Evolutionary conservation across 164 flowering plant genomes (phyloP).

Genomic region (Sedum album): DNA sequence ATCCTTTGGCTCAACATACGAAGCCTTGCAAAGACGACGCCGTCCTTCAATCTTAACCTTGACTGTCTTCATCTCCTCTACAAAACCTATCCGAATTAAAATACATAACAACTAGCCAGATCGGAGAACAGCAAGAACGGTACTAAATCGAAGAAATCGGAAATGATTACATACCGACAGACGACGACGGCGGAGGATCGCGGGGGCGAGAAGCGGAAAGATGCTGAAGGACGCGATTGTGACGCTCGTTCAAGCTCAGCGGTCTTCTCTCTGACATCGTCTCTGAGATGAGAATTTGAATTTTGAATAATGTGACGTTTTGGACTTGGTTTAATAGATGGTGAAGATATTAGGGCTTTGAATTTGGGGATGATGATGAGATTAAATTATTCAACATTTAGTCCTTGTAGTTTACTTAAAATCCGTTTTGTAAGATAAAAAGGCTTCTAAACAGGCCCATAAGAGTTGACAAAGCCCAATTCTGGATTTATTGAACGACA

Average conservation of each 20-base stretch:
- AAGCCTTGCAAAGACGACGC: slow-evolving; percentile 8
- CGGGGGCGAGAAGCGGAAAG: slow-evolving; percentile 10
- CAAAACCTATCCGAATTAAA: background rate
- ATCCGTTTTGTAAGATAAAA: too few relatives aligned
- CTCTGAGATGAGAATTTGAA: background rate
- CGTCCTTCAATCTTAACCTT: slow-evolving; percentile 8
- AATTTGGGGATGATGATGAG: background rate
- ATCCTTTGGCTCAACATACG: background rate
- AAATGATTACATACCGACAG: background rate
- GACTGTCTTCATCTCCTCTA: slow-evolving; percentile 5
- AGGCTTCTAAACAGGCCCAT: too few relatives aligned
- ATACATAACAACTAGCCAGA: background rate
- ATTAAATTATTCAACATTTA: background rate
- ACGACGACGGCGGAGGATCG: background rate
- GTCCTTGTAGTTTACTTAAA: background rate
- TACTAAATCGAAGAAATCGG: background rate
- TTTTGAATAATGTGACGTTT: background rate
- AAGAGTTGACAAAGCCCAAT: too few relatives aligned
- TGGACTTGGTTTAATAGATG: background rate
- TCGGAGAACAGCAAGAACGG: background rate
- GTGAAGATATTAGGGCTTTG: background rate
- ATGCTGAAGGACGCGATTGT: slow-evolving; percentile 5
- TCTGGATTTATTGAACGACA: too few relatives aligned
- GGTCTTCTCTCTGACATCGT: slow-evolving; percentile 6
- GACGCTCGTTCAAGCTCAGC: slow-evolving; percentile 9